Percentiles rank a stretch among this genome's conserved stretches.
phyloP scores from a whole-genome alignment of 768 basidiomycete genomes.

The Kwoniella dejecticola region DNA sequence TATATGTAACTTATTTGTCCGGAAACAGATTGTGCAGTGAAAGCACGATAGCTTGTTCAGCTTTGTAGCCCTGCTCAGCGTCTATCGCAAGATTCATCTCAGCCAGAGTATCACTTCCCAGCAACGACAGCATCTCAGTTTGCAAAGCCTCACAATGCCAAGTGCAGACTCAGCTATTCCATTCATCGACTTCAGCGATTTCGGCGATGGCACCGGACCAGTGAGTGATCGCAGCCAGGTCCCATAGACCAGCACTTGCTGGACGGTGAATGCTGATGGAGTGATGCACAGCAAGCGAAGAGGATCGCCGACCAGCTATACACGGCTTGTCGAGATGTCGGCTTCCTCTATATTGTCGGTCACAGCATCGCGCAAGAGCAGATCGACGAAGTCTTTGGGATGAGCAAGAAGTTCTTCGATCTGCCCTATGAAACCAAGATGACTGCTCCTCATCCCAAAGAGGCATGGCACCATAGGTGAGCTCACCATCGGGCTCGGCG shows the following conservation, averaged over 20 bases:
- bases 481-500: background rate
- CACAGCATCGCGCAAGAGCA: slow-evolving; percentile 27
- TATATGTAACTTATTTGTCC: too few relatives aligned
- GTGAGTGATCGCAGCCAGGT: background rate
- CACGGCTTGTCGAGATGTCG: slow-evolving; percentile 41
- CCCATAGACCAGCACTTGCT: background rate
- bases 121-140: too few relatives aligned
- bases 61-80: too few relatives aligned
- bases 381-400: slow-evolving; percentile 37
- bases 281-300: background rate
- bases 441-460: slow-evolving; percentile 39
- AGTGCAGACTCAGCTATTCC: slow-evolving; percentile 26
- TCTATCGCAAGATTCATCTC: too few relatives aligned
- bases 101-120: too few relatives aligned
- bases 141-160: too few relatives aligned
- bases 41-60: too few relatives aligned
- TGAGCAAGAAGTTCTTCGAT: slow-evolving; percentile 33
- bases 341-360: slow-evolving; percentile 43
- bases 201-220: slow-evolving; percentile 25
- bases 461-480: slow-evolving; percentile 27
- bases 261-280: background rate
- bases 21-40: too few relatives aligned
- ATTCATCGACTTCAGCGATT: slow-evolving; percentile 32
- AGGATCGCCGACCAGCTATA: slow-evolving; percentile 31
- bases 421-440: slow-evolving; percentile 39